Evolutionary conservation across 352 stramenopile species (phyloP).

Genomic region (Phytopythium boreale): DNA sequence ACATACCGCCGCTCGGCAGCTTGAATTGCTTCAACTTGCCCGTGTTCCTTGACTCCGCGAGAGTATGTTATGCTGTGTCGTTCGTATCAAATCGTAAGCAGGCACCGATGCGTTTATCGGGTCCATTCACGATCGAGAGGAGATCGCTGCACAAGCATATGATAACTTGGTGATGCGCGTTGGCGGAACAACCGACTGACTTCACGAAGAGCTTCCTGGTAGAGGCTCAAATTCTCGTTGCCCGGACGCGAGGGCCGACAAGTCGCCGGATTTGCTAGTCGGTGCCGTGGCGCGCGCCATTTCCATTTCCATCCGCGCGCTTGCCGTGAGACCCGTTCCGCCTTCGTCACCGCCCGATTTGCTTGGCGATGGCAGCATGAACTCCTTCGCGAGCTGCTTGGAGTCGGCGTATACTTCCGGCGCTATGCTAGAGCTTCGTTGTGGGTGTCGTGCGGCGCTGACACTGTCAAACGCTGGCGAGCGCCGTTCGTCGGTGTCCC

Average conservation of each 20-base stretch:
- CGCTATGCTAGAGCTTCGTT: background rate
- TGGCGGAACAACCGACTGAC: background rate
- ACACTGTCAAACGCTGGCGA: background rate
- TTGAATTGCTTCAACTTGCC: no score
- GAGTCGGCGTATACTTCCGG: background rate
- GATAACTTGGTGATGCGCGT: background rate
- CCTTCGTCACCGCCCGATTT: background rate
- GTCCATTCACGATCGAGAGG: no score
- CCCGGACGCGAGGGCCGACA: no score
- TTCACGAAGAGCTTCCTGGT: background rate
- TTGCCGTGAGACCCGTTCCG: background rate
- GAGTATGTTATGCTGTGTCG: no score
- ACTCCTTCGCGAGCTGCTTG: conserved; percentile 6
- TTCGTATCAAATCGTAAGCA: no score
- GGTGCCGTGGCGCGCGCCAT: background rate
- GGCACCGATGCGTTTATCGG: background rate
- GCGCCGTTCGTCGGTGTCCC: background rate
- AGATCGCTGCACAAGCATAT: background rate
- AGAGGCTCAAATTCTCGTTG: background rate
- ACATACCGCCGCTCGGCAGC: no score
- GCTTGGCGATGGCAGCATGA: background rate
- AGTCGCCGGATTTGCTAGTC: background rate
- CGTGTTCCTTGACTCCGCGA: no score
- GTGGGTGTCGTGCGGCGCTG: background rate
- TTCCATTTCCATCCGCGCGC: conserved; percentile 3